Percentiles rank a stretch among this genome's conserved stretches.
Conservation (phyloP, 441 rosid genomes). For the Adansonia gregorii region DNA sequence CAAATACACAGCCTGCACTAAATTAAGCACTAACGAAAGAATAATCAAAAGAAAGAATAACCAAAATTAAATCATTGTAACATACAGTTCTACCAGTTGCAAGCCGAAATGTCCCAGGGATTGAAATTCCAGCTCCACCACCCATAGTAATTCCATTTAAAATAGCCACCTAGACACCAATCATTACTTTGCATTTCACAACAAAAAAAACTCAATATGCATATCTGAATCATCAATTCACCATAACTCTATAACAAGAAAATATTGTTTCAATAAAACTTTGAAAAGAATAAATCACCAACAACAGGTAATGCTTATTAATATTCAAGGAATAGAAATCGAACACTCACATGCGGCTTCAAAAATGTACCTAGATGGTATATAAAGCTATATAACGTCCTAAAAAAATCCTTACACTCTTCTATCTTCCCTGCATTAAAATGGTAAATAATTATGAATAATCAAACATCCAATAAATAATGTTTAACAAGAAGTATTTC, state of each 20-base stretch:
- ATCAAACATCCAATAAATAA: slow-evolving; percentile 11
- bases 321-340: slow-evolving; percentile 6
- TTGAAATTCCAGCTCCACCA: slow-evolving; percentile 95
- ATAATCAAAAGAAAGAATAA: not conserved
- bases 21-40: not conserved
- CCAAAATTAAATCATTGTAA: slow-evolving; percentile 10
- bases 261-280: not conserved
- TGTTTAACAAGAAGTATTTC: not conserved
- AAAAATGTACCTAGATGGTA: slow-evolving; percentile 50
- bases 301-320: not conserved
- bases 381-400: slow-evolving; percentile 54
- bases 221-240: not conserved
- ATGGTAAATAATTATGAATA: slow-evolving; percentile 15
- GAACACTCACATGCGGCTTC: slow-evolving; percentile 76
- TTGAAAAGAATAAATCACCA: slow-evolving; percentile 20
- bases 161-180: slow-evolving; percentile 66
- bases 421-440: slow-evolving; percentile 66
- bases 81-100: slow-evolving; percentile 87
- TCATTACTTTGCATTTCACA: slow-evolving; percentile 10
- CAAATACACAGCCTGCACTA: slow-evolving; percentile 2
- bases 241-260: not conserved
- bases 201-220: not conserved
- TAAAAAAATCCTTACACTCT: slow-evolving; percentile 67
- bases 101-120: slow-evolving; percentile 83
- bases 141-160: slow-evolving; percentile 93